Evolutionary conservation across 352 stramenopile genomes (phyloP).

Genomic region (Pythium phragmiticola): DNA sequence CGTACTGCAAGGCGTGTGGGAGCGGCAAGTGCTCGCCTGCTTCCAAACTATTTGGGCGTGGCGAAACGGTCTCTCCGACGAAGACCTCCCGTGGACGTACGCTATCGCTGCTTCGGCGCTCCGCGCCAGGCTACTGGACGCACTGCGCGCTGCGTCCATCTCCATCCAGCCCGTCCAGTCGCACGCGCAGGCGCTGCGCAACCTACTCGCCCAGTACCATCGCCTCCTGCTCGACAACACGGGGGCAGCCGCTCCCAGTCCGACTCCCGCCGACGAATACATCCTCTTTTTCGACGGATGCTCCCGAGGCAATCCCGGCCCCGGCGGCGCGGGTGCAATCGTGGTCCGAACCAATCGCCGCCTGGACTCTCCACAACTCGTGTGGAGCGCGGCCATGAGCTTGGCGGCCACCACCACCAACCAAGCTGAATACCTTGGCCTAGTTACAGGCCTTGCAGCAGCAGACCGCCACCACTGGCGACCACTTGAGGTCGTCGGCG

Average conservation of each 20-base stretch:
- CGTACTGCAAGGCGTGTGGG: neutral
- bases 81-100: neutral
- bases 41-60: neutral
- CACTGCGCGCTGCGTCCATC: neutral
- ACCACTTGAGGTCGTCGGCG: neutral
- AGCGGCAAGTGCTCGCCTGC: neutral
- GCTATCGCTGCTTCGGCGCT: neutral
- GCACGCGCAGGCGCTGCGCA: no score
- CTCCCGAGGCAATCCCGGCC: constrained; percentile 12
- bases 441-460: no score
- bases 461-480: neutral
- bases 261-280: no score
- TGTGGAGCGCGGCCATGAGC: no score
- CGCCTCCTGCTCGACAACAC: no score
- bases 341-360: neutral
- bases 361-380: no score
- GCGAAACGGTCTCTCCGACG: neutral
- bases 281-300: constrained; percentile 12
- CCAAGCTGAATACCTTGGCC: no score
- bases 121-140: neutral
- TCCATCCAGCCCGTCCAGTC: no score
- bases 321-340: constrained; percentile 3
- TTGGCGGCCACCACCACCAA: no score
- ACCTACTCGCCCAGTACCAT: no score
- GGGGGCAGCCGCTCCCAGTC: no score